Evolutionary conservation across 2,329 filamentous ascomycete genomes (phyloP).

Genomic region (Colletotrichum coccodes): DNA sequence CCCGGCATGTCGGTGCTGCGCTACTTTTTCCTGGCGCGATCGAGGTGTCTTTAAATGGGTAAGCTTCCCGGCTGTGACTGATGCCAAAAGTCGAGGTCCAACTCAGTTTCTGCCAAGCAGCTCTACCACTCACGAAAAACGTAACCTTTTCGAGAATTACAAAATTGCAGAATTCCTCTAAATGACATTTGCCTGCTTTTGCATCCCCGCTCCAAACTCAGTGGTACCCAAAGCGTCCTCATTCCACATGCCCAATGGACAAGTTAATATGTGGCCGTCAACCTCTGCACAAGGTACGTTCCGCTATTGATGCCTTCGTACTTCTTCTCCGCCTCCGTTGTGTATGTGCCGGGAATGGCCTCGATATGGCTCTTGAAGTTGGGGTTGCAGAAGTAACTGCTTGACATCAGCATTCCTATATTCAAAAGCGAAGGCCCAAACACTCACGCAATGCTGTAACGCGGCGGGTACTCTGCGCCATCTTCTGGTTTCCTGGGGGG

Average conservation of each 20-base stretch:
- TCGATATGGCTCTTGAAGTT: slow-evolving; percentile 82
- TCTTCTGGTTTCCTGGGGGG: slow-evolving; percentile 70
- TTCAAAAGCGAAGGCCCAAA: background rate
- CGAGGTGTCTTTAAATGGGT: no score
- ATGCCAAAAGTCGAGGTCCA: no score
- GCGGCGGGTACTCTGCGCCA: slow-evolving; percentile 72
- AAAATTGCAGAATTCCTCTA: background rate
- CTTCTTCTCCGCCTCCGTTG: slow-evolving; percentile 74
- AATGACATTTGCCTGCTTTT: slow-evolving; percentile 28
- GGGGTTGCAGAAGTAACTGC: slow-evolving; percentile 87
- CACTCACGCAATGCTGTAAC: slow-evolving; percentile 85
- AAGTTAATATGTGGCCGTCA: slow-evolving; percentile 76
- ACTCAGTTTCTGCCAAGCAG: no score
- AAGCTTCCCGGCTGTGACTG: no score
- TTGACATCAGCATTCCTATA: background rate
- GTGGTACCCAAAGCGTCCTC: background rate
- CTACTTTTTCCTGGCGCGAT: no score
- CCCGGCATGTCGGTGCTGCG: no score
- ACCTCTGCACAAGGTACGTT: slow-evolving; percentile 81
- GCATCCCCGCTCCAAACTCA: background rate
- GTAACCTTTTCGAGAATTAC: no score
- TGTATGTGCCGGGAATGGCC: slow-evolving; percentile 82
- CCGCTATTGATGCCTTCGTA: slow-evolving; percentile 82
- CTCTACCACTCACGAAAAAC: no score
- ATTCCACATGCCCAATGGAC: no score